Evolutionary conservation across 352 stramenopile genomes (phyloP).

Genomic region (Globisporangium camurandrum): DNA sequence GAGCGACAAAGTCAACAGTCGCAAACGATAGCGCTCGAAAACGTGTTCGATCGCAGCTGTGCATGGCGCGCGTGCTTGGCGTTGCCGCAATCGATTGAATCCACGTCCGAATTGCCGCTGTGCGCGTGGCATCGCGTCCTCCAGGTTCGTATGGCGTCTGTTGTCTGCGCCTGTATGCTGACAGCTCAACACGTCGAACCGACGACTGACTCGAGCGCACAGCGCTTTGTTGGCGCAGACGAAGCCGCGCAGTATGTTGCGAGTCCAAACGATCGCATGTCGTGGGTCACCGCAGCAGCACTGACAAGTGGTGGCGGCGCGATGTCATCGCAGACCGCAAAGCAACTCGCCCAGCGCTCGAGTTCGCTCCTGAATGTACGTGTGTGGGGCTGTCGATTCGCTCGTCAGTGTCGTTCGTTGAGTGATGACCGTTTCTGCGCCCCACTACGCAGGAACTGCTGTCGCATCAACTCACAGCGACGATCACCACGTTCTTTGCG

Average conservation of each 20-base stretch:
- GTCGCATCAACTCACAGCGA: slow-evolving; percentile 25
- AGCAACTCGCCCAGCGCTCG: slow-evolving; percentile 15
- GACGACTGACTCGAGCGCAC: too few relatives aligned
- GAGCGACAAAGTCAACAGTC: background rate
- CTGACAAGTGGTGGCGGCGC: slow-evolving; percentile 9
- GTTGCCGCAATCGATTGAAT: background rate
- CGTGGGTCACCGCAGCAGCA: background rate
- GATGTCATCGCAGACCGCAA: slow-evolving; percentile 5
- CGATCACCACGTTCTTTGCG: slow-evolving; percentile 30
- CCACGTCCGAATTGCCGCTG: background rate
- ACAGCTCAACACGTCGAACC: too few relatives aligned
- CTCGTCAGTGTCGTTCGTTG: too few relatives aligned
- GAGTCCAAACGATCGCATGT: slow-evolving; percentile 11
- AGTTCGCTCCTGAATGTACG: slow-evolving; percentile 31
- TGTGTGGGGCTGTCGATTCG: too few relatives aligned
- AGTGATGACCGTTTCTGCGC: background rate
- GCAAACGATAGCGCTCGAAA: slow-evolving; percentile 3
- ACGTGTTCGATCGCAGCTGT: slow-evolving; percentile 16
- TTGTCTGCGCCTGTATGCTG: background rate
- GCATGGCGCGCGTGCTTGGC: slow-evolving; percentile 30
- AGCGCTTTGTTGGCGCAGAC: slow-evolving; percentile 8
- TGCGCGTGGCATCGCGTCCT: slow-evolving; percentile 26
- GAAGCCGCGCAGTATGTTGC: slow-evolving; percentile 24
- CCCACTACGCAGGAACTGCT: slow-evolving; percentile 20
- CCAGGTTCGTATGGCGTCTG: slow-evolving; percentile 11